Evolutionary conservation across 2,329 filamentous ascomycete species (phyloP), one percentile per base, ranked within the genome.

Genomic region (Pestalotiopsis sp.): DNA sequence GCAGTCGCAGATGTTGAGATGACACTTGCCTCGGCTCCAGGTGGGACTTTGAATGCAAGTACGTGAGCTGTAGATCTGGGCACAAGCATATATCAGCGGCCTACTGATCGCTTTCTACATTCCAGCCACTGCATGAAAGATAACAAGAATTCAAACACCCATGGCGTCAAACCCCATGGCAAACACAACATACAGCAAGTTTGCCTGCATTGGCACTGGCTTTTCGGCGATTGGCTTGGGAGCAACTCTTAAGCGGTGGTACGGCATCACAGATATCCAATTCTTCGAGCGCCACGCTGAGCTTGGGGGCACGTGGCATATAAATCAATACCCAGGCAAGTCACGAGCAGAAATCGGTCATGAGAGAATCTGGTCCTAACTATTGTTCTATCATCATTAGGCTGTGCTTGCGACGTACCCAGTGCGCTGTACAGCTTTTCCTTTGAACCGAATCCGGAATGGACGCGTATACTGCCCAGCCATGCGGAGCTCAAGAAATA

Each of bases 291-390:
- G 85, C 13, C 81, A 88, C 69, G 78, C 81, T 3, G 83, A 84
- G 3, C 81, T 90, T 57, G 89, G 89, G 39, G 89, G 89, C 7
- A 91, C 89, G 1, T 92, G 89, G 89, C 84, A 83, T 76, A 84
- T 84, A 58, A 91, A 91, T 74, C 80, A 82, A 39, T 91, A 91
- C 75, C 89, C 86, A 10, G 85, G 85, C 75, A 78, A 75, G 5
- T 35, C 17, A 9, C 9, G 44, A 52, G n/a, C 14, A 52, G 4
- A 35, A 1, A 5, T 11, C 3, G 24, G 14, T 14, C 11, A 2
- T 4, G 1, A 13, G 40, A 39, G 20, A 2, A 7, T 20, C n/a
- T 14, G 24, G 4, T 20, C 2, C 35, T 17, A 13, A 11, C 14
- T 20, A 11, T 22, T 20, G 7, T 22, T 20, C 5, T 58, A 9